These are phyloP conservation scores for Neodidymelliopsis sp. DNA, from an alignment of 2,329 filamentous ascomycete genomes.

Conservation along the genomic window DNA sequence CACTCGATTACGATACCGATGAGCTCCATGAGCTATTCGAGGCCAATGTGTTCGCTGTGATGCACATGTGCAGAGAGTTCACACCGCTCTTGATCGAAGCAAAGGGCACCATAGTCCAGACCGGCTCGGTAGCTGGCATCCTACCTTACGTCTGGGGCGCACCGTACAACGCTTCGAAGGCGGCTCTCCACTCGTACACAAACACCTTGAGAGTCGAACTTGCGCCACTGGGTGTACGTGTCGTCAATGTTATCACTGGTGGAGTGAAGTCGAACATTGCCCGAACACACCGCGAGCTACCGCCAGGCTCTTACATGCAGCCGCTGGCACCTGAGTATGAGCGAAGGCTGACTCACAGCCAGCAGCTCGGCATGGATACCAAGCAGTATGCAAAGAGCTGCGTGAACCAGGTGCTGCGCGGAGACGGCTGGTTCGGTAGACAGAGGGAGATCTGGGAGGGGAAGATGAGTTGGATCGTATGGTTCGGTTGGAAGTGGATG, in stretches of 20 bases:
- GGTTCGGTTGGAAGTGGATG: constrained; percentile 58
- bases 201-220: constrained; percentile 67
- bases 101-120: constrained; percentile 56
- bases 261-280: constrained; percentile 67
- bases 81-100: constrained; percentile 60
- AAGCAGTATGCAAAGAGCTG: constrained; percentile 63
- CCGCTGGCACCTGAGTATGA: constrained; percentile 62
- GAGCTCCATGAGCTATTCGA: constrained; percentile 44
- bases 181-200: constrained; percentile 65
- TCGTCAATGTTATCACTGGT: constrained; percentile 63
- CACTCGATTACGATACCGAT: constrained; percentile 59
- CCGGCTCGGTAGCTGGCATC: constrained; percentile 54
- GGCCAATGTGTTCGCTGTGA: constrained; percentile 64
- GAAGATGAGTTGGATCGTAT: constrained; percentile 58
- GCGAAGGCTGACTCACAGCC: constrained; percentile 61
- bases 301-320: constrained; percentile 59
- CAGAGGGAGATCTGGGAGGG: constrained; percentile 64
- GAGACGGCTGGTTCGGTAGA: constrained; percentile 45
- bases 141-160: constrained; percentile 46
- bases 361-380: constrained; percentile 60
- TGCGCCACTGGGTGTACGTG: constrained; percentile 57
- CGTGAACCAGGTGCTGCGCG: constrained; percentile 59
- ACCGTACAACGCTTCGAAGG: constrained; percentile 66
- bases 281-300: constrained; percentile 58
- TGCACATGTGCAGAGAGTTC: constrained; percentile 65